phyloP scores from a whole-genome alignment of 441 rosid species.

The Erodium moschatum region DNA sequence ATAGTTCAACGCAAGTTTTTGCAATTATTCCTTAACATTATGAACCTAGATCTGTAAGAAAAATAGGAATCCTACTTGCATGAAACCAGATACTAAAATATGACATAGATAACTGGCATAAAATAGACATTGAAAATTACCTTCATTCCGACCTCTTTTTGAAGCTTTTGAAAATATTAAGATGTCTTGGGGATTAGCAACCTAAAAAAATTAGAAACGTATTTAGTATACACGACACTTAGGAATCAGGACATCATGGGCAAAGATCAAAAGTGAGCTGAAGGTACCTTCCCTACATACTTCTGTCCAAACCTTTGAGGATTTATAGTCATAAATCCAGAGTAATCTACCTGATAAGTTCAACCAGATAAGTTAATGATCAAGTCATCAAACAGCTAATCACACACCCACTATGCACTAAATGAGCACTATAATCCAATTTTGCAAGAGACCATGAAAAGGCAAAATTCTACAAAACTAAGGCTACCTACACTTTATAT shows the following conservation, averaged over 20 bases:
- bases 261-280: constrained; percentile 16
- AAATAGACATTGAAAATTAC: constrained; percentile 25
- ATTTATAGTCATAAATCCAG: constrained; percentile 97
- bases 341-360: constrained; percentile 74
- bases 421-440: neutral
- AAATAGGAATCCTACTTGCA: constrained; percentile 4
- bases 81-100: constrained; percentile 11
- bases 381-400: neutral
- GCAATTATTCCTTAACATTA: neutral
- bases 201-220: constrained; percentile 32
- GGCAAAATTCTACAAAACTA: neutral
- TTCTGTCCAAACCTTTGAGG: constrained; percentile 98
- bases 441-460: neutral
- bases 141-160: constrained; percentile 49
- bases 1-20: neutral
- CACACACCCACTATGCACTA: constrained; percentile 5
- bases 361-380: constrained; percentile 42
- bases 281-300: constrained; percentile 86
- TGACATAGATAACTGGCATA: constrained; percentile 5
- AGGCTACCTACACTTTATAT: no score
- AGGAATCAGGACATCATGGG: constrained; percentile 13
- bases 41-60: neutral
- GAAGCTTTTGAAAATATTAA: constrained; percentile 89
- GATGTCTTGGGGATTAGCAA: constrained; percentile 98
- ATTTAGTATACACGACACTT: constrained; percentile 10